Base-by-base conservation (phyloP, 306 rosid genomes). In the Dryas octopetala region DNA sequence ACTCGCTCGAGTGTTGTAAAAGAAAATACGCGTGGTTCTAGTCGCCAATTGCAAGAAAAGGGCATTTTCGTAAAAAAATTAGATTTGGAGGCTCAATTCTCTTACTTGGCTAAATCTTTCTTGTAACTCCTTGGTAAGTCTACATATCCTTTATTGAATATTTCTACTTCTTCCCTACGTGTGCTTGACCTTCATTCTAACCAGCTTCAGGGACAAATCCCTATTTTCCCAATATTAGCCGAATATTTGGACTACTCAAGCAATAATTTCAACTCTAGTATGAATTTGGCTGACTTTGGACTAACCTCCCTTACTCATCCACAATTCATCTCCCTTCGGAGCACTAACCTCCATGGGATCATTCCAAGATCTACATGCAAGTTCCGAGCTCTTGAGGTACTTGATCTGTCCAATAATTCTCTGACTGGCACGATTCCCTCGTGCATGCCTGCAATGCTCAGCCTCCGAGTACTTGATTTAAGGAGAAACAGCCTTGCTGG, bases 101-200 rank as follows among this genome's bases (percentile, higher is more conserved):
- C 47, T 70, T 7, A 0, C 0, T 28, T 0, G n/a, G 0, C 23
- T 76, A 47, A 41, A 80, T 75, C 64, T 80, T 9, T 80, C 74
- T 52, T 13, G 5, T 9, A 80, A 76, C 9, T 19, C 51, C 40
- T 46, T 80, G 1, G 26, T 0, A 0, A 46, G 43, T 41, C 26
- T 70, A 0, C 66, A 76, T 54, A 43, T 12, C 77, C 72, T 7
- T 51, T 8, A 0, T 0, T 7, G 6, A 5, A 23, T 14, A n/a
- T 14, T n/a, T n/a, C n/a, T 64, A 9, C 40, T 19, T 8, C 52
- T 32, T 2, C 0, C 0, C 13, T 86, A 66, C 0, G 0, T 4
- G 0, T 32, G 2, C 70, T 89, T 52, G 91, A 86, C 74, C 86
- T 89, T 6, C 88, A 78, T 64, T 46, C 63, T 4, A 89, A 89